Evolutionary conservation across 139 green algal species (phyloP).

Genomic region (Tetraselmis striata): DNA sequence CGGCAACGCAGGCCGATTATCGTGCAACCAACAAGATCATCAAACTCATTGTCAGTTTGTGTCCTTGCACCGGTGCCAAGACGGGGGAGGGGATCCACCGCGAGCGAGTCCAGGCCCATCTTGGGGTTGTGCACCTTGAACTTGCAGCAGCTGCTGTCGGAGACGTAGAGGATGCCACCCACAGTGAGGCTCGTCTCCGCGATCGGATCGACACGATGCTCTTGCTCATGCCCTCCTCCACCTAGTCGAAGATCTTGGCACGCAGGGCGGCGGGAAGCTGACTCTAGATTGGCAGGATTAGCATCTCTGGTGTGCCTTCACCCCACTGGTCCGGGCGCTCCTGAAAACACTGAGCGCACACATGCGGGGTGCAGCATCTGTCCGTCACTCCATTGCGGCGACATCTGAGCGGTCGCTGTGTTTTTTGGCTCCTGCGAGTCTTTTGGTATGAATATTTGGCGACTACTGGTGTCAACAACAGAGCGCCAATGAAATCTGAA

Average conservation of each 20-base stretch:
- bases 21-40: no score
- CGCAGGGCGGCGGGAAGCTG: slow-evolving; percentile 84
- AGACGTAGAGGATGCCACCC: slow-evolving; percentile 93
- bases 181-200: slow-evolving; percentile 94
- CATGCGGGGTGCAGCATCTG: no score
- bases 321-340: slow-evolving; percentile 71
- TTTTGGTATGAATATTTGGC: no score
- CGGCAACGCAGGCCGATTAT: no score
- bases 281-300: slow-evolving; percentile 95
- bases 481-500: no score
- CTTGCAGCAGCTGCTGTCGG: slow-evolving; percentile 89
- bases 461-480: no score
- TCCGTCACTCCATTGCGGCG: no score
- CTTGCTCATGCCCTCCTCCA: slow-evolving; percentile 81
- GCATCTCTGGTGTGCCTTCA: slow-evolving; percentile 59
- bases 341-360: slow-evolving; percentile 18
- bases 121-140: slow-evolving; percentile 94
- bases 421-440: no score
- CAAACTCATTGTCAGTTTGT: no score
- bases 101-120: slow-evolving; percentile 95
- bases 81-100: slow-evolving; percentile 37
- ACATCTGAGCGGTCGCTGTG: no score
- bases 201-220: slow-evolving; percentile 92
- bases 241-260: slow-evolving; percentile 95
- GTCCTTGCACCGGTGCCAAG: no score